These are phyloP conservation scores for Penicillium crystallinum DNA, from an alignment of 495 filamentous ascomycete species.

Conservation along the genomic window DNA sequence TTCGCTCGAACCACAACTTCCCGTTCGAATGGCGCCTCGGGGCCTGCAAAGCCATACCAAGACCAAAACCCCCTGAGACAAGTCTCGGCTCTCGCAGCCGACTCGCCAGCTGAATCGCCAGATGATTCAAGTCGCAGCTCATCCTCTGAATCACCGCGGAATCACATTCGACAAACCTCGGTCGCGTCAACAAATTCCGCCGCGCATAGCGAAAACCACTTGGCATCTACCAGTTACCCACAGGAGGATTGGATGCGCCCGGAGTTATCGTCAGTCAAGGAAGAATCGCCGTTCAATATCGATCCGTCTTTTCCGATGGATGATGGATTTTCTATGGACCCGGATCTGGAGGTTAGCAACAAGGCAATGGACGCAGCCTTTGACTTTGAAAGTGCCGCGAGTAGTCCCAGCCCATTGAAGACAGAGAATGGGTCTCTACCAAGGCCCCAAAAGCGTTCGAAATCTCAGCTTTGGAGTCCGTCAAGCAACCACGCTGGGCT, in stretches of 20 bases:
- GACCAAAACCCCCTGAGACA: slow-evolving; percentile 35
- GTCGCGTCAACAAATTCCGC: slow-evolving; percentile 39
- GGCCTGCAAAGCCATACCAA: slow-evolving; percentile 30
- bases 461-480: slow-evolving; percentile 27
- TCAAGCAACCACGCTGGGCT: slow-evolving; percentile 12
- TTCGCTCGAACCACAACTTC: slow-evolving; percentile 32
- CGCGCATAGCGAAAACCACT: slow-evolving; percentile 36
- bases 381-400: slow-evolving; percentile 65
- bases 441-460: slow-evolving; percentile 19
- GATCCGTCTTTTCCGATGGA: slow-evolving; percentile 35
- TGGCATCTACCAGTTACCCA: slow-evolving; percentile 30
- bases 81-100: slow-evolving; percentile 28
- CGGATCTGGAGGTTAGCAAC: slow-evolving; percentile 52
- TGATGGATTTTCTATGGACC: slow-evolving; percentile 26
- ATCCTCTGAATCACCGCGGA: slow-evolving; percentile 40
- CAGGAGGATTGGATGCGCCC: slow-evolving; percentile 41
- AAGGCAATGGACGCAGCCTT: slow-evolving; percentile 60
- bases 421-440: slow-evolving; percentile 25
- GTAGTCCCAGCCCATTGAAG: slow-evolving; percentile 55
- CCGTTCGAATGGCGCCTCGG: slow-evolving; percentile 24
- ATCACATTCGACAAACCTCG: slow-evolving; percentile 36
- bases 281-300: slow-evolving; percentile 38
- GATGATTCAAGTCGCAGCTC: slow-evolving; percentile 43
- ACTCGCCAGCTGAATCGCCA: slow-evolving; percentile 41
- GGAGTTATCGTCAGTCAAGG: slow-evolving; percentile 36